Conservation (phyloP, 1,139 yeast genomes). For the Pichia sp. region DNA sequence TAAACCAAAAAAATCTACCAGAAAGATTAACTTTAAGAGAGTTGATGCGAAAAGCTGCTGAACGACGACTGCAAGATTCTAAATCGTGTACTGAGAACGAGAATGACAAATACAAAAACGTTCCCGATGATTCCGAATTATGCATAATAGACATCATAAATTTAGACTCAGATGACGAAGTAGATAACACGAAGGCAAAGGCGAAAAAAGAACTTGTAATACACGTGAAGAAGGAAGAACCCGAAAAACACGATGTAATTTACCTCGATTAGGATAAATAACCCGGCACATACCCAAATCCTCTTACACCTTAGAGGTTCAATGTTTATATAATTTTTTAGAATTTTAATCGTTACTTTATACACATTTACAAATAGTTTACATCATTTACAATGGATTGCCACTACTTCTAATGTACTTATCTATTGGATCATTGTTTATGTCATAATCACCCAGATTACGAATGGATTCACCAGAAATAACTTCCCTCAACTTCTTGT, state of each 20-base stretch:
- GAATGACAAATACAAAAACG: constrained; percentile 16
- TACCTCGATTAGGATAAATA: constrained; percentile 4
- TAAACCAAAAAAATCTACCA: background rate
- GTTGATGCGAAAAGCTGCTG: constrained; percentile 66
- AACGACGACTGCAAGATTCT: constrained; percentile 55
- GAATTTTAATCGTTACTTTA: no score
- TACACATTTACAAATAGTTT: no score
- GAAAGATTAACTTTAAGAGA: constrained; percentile 33
- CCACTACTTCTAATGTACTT: constrained; percentile 35
- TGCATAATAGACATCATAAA: constrained; percentile 34
- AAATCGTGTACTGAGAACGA: constrained; percentile 46
- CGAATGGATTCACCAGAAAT: constrained; percentile 37
- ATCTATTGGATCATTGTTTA: constrained; percentile 48
- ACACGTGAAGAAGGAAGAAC: background rate
- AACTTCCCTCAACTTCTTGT: constrained; percentile 58
- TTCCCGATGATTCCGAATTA: constrained; percentile 37
- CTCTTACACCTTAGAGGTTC: no score
- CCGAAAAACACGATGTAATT: constrained; percentile 2
- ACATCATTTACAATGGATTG: constrained; percentile 22
- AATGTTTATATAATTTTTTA: no score
- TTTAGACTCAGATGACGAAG: constrained; percentile 13
- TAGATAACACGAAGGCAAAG: background rate
- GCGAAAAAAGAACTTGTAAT: background rate
- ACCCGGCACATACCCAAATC: no score
- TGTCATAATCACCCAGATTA: constrained; percentile 39